phyloP scores from a whole-genome alignment of 805 yeast genomes.

The Lipomyces lipofer region DNA sequence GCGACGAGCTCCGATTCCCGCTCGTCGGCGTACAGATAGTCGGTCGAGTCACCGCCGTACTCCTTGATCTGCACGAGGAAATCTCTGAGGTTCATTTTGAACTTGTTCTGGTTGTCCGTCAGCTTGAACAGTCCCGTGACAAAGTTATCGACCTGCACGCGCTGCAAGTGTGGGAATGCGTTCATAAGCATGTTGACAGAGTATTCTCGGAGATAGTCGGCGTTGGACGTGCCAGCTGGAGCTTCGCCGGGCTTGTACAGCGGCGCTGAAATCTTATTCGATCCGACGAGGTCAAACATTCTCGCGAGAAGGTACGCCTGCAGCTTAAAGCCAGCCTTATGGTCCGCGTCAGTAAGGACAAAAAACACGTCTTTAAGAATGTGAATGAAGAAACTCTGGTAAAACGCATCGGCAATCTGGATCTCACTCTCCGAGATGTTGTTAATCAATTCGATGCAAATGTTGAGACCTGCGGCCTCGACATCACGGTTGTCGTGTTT shows the following conservation, averaged over 20 bases:
- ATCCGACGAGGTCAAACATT: constrained; percentile 79
- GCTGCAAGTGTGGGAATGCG: constrained; percentile 91
- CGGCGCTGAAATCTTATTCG: constrained; percentile 71
- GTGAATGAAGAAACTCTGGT: constrained; percentile 82
- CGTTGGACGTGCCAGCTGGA: constrained; percentile 80
- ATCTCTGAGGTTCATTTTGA: constrained; percentile 85
- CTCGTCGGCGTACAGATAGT: constrained; percentile 91
- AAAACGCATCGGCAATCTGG: constrained; percentile 83
- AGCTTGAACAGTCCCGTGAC: constrained; percentile 68
- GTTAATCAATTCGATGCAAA: constrained; percentile 77
- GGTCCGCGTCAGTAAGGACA: constrained; percentile 95
- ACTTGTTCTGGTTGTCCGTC: constrained; percentile 71
- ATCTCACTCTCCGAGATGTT: constrained; percentile 78
- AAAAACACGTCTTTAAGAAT: constrained; percentile 89
- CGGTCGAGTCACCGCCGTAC: constrained; percentile 93
- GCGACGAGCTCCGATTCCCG: constrained; percentile 74
- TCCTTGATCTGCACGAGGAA: constrained; percentile 95
- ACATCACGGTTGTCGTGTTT: constrained; percentile 97
- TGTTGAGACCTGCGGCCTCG: constrained; percentile 83
- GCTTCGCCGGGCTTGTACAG: constrained; percentile 79
- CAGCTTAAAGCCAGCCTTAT: constrained; percentile 89
- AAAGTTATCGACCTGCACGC: constrained; percentile 79
- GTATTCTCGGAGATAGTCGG: constrained; percentile 74
- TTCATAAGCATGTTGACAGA: constrained; percentile 74
- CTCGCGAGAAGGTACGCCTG: constrained; percentile 84